These are phyloP conservation scores for Arthroderma uncinatum DNA, from an alignment of 2,329 filamentous ascomycete genomes.

Conservation along the genomic window DNA sequence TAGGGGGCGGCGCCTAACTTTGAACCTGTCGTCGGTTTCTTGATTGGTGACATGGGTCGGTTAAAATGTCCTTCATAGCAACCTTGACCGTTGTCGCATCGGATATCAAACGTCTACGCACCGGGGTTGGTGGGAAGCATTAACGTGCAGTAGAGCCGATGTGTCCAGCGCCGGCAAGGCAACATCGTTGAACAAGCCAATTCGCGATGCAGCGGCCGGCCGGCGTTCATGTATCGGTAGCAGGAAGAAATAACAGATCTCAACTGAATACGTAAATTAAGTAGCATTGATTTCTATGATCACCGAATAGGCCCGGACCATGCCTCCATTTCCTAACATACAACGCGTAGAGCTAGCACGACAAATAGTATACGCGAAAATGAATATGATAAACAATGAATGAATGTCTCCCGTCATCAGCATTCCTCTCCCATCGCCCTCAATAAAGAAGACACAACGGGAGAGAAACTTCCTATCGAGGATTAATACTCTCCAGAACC, in stretches of 20 bases:
- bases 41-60: background rate
- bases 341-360: background rate
- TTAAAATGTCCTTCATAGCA: background rate
- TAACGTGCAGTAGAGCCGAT: background rate
- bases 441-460: constrained; percentile 59
- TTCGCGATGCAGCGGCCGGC: no score
- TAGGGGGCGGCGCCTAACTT: background rate
- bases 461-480: constrained; percentile 60
- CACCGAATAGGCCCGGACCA: no score
- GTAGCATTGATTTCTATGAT: no score
- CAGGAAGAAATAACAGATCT: no score
- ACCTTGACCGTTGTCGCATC: background rate
- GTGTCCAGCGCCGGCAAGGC: background rate
- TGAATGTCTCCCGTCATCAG: constrained; percentile 55
- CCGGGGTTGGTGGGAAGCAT: background rate
- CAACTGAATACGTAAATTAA: no score
- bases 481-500: constrained; percentile 54
- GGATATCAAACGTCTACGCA: background rate
- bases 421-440: constrained; percentile 60
- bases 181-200: background rate
- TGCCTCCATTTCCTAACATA: background rate
- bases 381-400: background rate
- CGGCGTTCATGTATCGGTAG: no score
- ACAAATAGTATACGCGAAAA: background rate
- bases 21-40: background rate